These are phyloP conservation scores for Gossypium bickii DNA, from an alignment of 345 rosid species.

Conservation along the genomic window DNA sequence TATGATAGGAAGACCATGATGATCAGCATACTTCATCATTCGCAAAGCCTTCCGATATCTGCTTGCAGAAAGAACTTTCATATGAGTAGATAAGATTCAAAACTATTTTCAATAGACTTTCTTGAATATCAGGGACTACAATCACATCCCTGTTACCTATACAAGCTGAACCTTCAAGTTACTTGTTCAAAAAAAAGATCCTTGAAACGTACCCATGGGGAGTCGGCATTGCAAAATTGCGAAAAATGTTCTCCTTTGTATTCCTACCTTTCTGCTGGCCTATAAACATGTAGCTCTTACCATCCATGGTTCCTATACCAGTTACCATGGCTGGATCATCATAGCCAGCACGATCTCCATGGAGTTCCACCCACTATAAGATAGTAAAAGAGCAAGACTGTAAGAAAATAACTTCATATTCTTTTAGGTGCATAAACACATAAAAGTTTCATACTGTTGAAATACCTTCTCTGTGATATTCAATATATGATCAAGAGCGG, in stretches of 20 bases:
- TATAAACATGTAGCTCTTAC: conserved; percentile 80
- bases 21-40: conserved; percentile 85
- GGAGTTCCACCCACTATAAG: conserved; percentile 86
- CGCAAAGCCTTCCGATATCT: conserved; percentile 87
- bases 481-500: conserved; percentile 88
- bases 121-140: background rate
- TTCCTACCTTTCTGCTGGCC: conserved; percentile 99
- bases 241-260: conserved; percentile 88
- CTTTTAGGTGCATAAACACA: background rate
- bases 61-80: conserved; percentile 19
- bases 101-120: background rate
- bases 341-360: conserved; percentile 96
- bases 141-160: background rate
- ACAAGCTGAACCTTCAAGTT: background rate
- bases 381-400: conserved; percentile 1
- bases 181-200: background rate
- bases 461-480: conserved; percentile 88
- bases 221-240: conserved; percentile 99
- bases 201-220: conserved; percentile 77
- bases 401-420: background rate
- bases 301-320: conserved; percentile 90
- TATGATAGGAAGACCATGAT: conserved; percentile 71
- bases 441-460: background rate
- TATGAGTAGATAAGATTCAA: background rate
- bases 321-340: conserved; percentile 98